Evolutionary conservation across 768 basidiomycete genomes (phyloP).

Genomic region (Tubosaeta sp.): DNA sequence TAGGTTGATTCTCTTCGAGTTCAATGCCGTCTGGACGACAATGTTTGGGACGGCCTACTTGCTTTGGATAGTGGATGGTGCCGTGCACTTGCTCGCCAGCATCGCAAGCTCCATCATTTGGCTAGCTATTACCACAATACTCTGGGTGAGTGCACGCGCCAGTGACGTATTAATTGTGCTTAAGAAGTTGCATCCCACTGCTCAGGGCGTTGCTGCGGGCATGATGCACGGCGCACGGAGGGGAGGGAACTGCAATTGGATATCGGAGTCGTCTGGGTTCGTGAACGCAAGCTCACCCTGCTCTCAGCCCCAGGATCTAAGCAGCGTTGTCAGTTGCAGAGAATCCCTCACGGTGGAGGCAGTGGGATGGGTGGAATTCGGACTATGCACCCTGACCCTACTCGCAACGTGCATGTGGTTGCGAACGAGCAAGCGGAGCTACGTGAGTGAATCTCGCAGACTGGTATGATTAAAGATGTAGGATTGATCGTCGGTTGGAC

Average conservation of each 20-base stretch:
- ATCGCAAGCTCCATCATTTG: conserved; percentile 75
- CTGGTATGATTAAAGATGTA: conserved; percentile 32
- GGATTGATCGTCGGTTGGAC: conserved; percentile 18
- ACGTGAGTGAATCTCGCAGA: conserved; percentile 41
- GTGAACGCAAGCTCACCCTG: conserved; percentile 23
- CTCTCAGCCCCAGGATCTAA: conserved; percentile 19
- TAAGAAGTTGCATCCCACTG: conserved; percentile 3
- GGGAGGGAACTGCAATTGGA: conserved; percentile 55
- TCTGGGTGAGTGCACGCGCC: conserved; percentile 54
- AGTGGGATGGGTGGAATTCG: conserved; percentile 73
- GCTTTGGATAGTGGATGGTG: conserved; percentile 65
- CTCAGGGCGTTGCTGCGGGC: conserved; percentile 63
- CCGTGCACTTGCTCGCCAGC: conserved; percentile 65
- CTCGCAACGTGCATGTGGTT: conserved; percentile 53
- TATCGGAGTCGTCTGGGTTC: conserved; percentile 33
- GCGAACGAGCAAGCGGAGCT: conserved; percentile 35
- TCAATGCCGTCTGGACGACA: conserved; percentile 72
- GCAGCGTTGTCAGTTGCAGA: conserved; percentile 48
- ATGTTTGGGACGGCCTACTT: conserved; percentile 67
- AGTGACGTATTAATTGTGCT: not conserved
- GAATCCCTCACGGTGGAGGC: conserved; percentile 71
- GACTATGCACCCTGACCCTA: conserved; percentile 53
- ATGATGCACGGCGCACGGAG: conserved; percentile 61
- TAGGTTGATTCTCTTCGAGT: conserved; percentile 56
- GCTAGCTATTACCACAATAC: conserved; percentile 56